Base-by-base conservation (phyloP, 2,329 filamentous ascomycete genomes). In the Botrytis fragariae region DNA sequence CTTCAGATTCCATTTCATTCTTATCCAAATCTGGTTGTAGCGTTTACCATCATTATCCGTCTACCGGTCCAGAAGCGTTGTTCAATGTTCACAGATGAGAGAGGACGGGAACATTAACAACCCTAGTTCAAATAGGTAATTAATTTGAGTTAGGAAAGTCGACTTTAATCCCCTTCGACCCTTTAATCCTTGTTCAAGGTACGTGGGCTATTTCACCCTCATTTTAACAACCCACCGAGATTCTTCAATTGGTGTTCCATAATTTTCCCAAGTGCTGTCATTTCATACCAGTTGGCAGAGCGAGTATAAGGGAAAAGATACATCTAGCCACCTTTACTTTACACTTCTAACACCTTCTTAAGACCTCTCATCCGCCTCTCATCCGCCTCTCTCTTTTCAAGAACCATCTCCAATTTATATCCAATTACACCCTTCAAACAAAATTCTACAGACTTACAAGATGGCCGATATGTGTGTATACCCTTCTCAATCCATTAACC, bases 381-480 rank as follows among this genome's bases (percentile, higher is more conserved):
- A n/a, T n/a, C n/a, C n/a, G n/a, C n/a, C n/a, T n/a, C 32, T 63
- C 59, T 48, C 39, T 32, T 29, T 12, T 25, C 35, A 42, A 29
- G 37, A 29, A 57, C 9, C 7, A 18, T 57, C 51, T 29, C n/a
- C 51, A 29, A 57, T 29, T 9, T 5, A 68, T 29, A 12, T 42
- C 35, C 64, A 25, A 57, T 42, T 10, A 68, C 32, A 57, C 29
- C 29, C 63, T 25, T 37, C 32, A 22, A 0, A 35, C 18, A 42
- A 32, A 32, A 39, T 51, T 20, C n/a, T 18, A n/a, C 29, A 72
- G 62, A 59, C 32, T 29, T 51, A 29, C 65, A 74, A 51, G 20
- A 74, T 74, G 74, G 67, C 74, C n/a, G 74, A 74, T 48, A 74
- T 74, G 74, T 74, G 61, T 37, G 73, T 74, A 63, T 45, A 16